Evolutionary conservation across 2,329 filamentous ascomycete species (phyloP).

Genomic region (Scedosporium aurantiacum): DNA sequence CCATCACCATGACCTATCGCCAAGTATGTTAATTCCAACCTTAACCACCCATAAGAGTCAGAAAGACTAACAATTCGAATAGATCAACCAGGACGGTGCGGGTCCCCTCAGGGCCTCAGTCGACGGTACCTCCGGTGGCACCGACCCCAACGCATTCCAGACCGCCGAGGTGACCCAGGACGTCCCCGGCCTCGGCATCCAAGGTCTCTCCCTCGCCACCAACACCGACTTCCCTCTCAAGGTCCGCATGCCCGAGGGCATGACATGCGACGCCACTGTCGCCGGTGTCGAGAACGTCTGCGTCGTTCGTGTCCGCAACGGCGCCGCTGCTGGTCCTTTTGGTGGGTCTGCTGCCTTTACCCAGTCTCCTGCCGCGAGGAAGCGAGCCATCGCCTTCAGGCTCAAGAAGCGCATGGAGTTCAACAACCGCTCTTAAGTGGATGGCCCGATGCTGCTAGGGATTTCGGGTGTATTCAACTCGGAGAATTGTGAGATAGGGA

Average conservation of each 20-base stretch:
- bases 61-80: constrained; percentile 14
- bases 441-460: not conserved
- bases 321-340: constrained; percentile 51
- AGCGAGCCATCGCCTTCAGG: constrained; percentile 49
- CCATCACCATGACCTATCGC: constrained; percentile 53
- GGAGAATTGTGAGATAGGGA: too few species aligned
- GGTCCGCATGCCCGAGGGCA: constrained; percentile 55
- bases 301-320: constrained; percentile 53
- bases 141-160: constrained; percentile 48
- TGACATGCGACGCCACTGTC: constrained; percentile 51
- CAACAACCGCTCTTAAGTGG: constrained; percentile 7
- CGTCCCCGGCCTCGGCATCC: constrained; percentile 45
- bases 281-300: constrained; percentile 52
- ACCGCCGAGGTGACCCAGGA: constrained; percentile 46
- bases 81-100: constrained; percentile 62
- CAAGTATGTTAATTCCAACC: constrained; percentile 16
- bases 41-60: not conserved
- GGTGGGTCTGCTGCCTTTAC: constrained; percentile 57
- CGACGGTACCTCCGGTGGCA: constrained; percentile 53
- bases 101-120: constrained; percentile 50
- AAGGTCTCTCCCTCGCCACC: constrained; percentile 46
- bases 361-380: constrained; percentile 44
- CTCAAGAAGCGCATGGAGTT: constrained; percentile 27
- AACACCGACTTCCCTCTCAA: constrained; percentile 55
- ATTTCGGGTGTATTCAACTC: too few species aligned